These are phyloP conservation scores for Fraxinus platypoda DNA, from an alignment of 305 asterid genomes.

Conservation along the genomic window DNA sequence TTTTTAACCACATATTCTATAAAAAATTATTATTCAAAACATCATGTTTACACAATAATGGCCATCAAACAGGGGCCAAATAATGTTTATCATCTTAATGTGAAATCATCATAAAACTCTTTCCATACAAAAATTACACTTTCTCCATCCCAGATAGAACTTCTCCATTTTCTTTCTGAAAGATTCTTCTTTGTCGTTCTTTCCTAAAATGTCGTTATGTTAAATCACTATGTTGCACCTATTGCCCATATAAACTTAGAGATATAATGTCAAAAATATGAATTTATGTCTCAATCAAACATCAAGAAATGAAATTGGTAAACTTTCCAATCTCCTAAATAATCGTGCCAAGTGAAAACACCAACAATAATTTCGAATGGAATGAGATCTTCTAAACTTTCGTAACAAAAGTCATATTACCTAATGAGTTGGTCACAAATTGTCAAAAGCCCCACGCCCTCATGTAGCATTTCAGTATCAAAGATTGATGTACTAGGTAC, in stretches of 20 bases:
- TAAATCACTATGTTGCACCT: not conserved
- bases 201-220: not conserved
- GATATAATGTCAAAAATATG: not conserved
- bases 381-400: not conserved
- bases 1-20: not conserved
- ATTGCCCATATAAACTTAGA: not conserved
- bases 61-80: not conserved
- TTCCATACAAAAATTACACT: not conserved
- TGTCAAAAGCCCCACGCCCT: not conserved
- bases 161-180: not conserved
- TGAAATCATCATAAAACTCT: not conserved
- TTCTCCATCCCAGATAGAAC: not conserved
- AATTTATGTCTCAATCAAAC: not conserved
- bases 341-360: not conserved
- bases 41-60: not conserved
- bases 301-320: not conserved
- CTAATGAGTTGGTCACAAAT: not conserved
- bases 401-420: not conserved
- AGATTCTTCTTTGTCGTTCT: not conserved
- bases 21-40: not conserved
- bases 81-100: not conserved
- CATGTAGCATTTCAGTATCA: not conserved
- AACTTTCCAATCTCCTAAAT: constrained; percentile 1
- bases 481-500: not conserved
- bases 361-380: not conserved